Conservation (phyloP, 2,329 filamentous ascomycete species). For the Thielaviopsis cerberus region DNA sequence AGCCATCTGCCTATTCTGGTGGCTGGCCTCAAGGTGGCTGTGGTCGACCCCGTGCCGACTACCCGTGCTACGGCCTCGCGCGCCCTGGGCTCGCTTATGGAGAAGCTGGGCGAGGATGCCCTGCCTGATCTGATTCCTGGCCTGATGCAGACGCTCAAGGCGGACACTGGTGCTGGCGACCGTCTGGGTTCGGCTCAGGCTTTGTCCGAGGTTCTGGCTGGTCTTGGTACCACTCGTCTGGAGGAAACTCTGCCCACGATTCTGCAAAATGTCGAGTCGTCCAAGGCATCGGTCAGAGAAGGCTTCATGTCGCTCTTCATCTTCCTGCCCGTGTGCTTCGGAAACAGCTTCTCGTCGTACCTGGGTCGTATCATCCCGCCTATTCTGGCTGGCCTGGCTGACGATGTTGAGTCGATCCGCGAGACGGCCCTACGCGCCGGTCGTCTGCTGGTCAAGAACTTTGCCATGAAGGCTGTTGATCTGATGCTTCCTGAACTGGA, state of each 20-base stretch:
- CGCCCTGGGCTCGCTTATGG: slow-evolving; percentile 85
- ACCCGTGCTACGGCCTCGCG: slow-evolving; percentile 92
- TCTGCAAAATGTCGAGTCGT: slow-evolving; percentile 82
- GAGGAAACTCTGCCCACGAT: slow-evolving; percentile 95
- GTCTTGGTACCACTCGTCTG: slow-evolving; percentile 74
- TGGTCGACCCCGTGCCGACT: slow-evolving; percentile 89
- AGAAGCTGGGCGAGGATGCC: slow-evolving; percentile 93
- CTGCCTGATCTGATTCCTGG: slow-evolving; percentile 92
- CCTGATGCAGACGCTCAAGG: slow-evolving; percentile 93
- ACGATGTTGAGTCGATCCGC: slow-evolving; percentile 89
- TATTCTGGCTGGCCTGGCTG: slow-evolving; percentile 81
- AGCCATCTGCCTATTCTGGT: slow-evolving; percentile 83
- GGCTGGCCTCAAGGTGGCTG: slow-evolving; percentile 68
- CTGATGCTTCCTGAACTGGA: slow-evolving; percentile 86
- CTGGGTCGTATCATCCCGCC: slow-evolving; percentile 88
- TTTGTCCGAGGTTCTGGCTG: slow-evolving; percentile 86
- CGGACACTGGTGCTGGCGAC: slow-evolving; percentile 89
- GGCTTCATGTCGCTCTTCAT: slow-evolving; percentile 99
- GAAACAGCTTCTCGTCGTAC: slow-evolving; percentile 94
- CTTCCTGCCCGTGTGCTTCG: slow-evolving; percentile 95
- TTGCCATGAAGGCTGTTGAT: slow-evolving; percentile 85
- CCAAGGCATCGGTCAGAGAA: slow-evolving; percentile 78
- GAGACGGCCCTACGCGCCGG: slow-evolving; percentile 92
- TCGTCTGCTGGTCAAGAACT: slow-evolving; percentile 92
- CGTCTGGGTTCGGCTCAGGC: slow-evolving; percentile 91